Evolutionary conservation across 2,329 filamentous ascomycete species (phyloP), one percentile per base, ranked within the genome.

Genomic region (Colletotrichum sp.): DNA sequence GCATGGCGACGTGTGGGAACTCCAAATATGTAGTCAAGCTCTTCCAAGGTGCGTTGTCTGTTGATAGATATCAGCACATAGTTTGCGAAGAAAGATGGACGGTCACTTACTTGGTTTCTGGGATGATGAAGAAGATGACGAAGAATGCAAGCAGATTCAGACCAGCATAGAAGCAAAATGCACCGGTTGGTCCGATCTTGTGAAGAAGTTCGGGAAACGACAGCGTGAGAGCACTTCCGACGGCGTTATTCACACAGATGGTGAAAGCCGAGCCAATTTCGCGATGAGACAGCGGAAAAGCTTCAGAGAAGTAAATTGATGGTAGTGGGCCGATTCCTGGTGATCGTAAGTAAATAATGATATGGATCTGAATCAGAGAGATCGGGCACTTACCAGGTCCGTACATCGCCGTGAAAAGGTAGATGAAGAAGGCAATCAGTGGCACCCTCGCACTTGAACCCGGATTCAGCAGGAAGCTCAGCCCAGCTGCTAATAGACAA

Each of bases 121-220:
- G 90, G 1, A 91, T 83, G 81, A 89, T 90, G 55, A 93, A 85
- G 85, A 93, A 93, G 78, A 94, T 93, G 86, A 94, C 90, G 28
- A 91, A 74, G 18, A 93, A 86, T 0, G 92, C 92, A 3, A 90
- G 80, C 6, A 93, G 78, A 77, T 94, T 94, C 9, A 94, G 84
- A 0, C 84, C 90, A 16, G 83, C 88, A 75, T 93, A 93, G 80
- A 93, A 92, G 5, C 90, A 88, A 78, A 93, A 93, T 3, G 91
- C 89, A 8, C 83, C 83, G 6, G 81, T 82, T 0, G 83, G 79
- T 1, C 79, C 79, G 1, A 83, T 86, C 81, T 15, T 87, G 80
- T 49, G 86, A 80, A 87, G 84, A 82, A 79, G 86, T 78, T 88
- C 89, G 83, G 80, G 89, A 83, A 79, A 90, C 75, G 83, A 90